Evolutionary conservation across 192 early-diverging fungal species (phyloP).

Genomic region (Coemansia sp.): DNA sequence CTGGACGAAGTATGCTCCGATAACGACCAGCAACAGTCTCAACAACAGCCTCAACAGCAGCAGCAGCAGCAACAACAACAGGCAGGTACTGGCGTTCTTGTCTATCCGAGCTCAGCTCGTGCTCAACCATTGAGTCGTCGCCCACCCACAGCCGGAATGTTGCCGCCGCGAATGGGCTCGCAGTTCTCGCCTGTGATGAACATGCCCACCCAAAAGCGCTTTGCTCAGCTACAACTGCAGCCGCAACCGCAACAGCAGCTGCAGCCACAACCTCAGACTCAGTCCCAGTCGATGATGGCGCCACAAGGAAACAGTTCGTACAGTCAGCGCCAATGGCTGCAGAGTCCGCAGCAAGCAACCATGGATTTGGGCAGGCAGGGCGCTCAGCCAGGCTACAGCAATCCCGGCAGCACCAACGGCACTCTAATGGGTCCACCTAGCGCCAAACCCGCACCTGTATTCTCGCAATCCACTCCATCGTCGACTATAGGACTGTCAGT

Average conservation of each 20-base stretch:
- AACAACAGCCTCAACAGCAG: constrained; percentile 1
- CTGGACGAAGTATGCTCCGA: constrained; percentile 49
- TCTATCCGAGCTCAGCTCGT: too few relatives aligned
- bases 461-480: too few relatives aligned
- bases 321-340: too few relatives aligned
- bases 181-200: constrained; percentile 31
- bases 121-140: too few relatives aligned
- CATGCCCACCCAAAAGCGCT: neutral
- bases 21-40: constrained; percentile 7
- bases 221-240: neutral
- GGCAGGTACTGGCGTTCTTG: too few relatives aligned
- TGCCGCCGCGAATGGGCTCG: constrained; percentile 16
- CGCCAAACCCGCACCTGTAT: too few relatives aligned
- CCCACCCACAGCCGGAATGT: neutral
- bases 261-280: constrained; percentile 2
- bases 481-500: too few relatives aligned
- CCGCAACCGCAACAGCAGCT: constrained; percentile 5
- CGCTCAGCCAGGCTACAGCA: too few relatives aligned
- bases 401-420: neutral
- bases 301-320: too few relatives aligned
- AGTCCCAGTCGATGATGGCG: too few relatives aligned
- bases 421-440: neutral
- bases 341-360: too few relatives aligned
- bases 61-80: neutral
- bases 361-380: too few relatives aligned